A percentile compares a stretch with the other conserved stretches of the same genome.
Conservation (phyloP, 2,329 filamentous ascomycete species). For the Colletotrichum gloeosporioides region DNA sequence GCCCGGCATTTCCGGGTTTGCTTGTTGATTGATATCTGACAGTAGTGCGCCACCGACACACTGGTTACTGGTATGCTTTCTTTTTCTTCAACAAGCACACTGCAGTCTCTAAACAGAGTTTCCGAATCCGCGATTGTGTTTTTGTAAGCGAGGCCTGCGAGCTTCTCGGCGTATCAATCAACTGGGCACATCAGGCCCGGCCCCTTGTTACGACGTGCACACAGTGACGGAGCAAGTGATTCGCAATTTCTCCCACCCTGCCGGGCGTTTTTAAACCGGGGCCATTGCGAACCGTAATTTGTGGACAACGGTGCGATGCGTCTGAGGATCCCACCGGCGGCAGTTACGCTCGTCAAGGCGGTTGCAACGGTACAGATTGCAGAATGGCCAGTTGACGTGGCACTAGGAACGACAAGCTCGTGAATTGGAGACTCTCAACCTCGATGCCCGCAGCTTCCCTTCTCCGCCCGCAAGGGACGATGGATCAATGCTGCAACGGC, state of each 20-base stretch:
- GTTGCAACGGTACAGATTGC: not conserved
- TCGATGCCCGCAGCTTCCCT: not conserved
- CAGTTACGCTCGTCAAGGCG: not conserved
- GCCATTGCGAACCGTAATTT: not conserved
- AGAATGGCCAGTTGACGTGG: not conserved
- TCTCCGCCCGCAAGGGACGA: not conserved
- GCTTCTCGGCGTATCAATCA: not conserved
- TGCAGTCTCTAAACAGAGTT: not conserved
- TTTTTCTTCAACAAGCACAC: not conserved
- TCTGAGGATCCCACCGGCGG: not conserved
- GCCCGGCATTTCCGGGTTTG: not conserved
- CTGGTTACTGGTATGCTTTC: not conserved
- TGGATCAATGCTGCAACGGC: not conserved
- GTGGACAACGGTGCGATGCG: not conserved
- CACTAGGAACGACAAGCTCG: not conserved
- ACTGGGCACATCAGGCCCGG: not conserved
- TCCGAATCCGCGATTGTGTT: not conserved
- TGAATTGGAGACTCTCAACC: not conserved
- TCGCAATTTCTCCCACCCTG: not conserved
- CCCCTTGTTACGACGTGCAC: not conserved
- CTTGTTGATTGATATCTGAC: not conserved
- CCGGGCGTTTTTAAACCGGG: not conserved
- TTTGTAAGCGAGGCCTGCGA: not conserved
- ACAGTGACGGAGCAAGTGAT: not conserved
- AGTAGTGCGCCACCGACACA: not conserved